Evolutionary conservation across 257 asterid genomes (phyloP), one percentile per base, ranked within the genome.

Genomic region (Ilex aquifolium): DNA sequence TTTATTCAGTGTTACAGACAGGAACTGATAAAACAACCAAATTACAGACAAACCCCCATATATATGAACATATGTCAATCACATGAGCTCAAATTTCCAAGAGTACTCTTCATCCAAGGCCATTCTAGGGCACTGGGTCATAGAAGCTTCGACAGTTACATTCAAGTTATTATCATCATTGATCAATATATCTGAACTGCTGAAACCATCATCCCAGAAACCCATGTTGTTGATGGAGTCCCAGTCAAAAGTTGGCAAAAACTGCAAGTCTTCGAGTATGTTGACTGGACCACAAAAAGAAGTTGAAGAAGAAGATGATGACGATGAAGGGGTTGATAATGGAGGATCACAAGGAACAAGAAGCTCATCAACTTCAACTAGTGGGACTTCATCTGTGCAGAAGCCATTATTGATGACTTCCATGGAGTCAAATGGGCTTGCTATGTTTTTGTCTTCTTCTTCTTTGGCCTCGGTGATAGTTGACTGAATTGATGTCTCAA

Each of bases 361-460:
- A 10, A 88, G 85, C 44, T 88, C 96, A 52, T 84, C 80, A 6
- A 95, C 95, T 42, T 84, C 76, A 32, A 84, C 77, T 32, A 88
- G 64, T 10, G 96, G 96, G 36, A 91, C 86, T 68, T 91, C 98
- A 55, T 88, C 90, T 9, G 75, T 69, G 79, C 89, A 73, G 76
- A 86, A 86, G 59, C 87, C 94, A 60, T 72, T 77, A 71, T 76
- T 80, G 75, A 82, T 80, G 63, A 65, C 79, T 7, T 7, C 27
- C 68, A 65, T 61, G 21, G 80, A 31, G 46, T 71, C 78, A 56
- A 65, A 21, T 15, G 61, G 9, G 10, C 21, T 57, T 7, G 31
- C 31, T 2, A 21, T 17, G 11, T 2, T 53, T n/a, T 21, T 21
- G 11, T 66, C 53, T 15, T 68, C 48, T 31, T 65, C 72, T 49